phyloP scores from a whole-genome alignment of 352 stramenopile genomes.

The Pythium brachiatum region DNA sequence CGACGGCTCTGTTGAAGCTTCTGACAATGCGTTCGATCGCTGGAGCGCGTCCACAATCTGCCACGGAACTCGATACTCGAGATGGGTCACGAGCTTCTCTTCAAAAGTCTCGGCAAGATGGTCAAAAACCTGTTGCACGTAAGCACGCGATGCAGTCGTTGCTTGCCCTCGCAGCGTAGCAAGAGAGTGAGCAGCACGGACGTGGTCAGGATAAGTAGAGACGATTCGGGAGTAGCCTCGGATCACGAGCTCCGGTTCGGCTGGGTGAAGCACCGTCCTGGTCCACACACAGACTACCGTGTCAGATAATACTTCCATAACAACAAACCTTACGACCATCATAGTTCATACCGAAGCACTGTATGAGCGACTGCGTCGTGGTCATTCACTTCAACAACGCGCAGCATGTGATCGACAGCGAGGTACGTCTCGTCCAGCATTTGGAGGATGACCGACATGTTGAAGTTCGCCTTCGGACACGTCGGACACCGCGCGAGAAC shows the following conservation, averaged over 20 bases:
- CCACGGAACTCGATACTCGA: slow-evolving; percentile 81
- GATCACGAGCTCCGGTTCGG: slow-evolving; percentile 55
- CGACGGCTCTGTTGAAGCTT: slow-evolving; percentile 1
- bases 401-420: slow-evolving; percentile 59
- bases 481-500: slow-evolving; percentile 46
- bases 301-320: neutral
- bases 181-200: slow-evolving; percentile 62
- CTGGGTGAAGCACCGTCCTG: slow-evolving; percentile 61
- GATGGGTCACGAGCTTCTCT: slow-evolving; percentile 73
- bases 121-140: slow-evolving; percentile 79
- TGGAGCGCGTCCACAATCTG: slow-evolving; percentile 68
- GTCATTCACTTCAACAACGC: slow-evolving; percentile 62
- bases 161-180: slow-evolving; percentile 54
- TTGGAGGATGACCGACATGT: slow-evolving; percentile 73
- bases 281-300: too few relatives aligned
- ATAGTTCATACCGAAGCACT: slow-evolving; percentile 49
- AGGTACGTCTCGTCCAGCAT: slow-evolving; percentile 70
- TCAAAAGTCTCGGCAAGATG: slow-evolving; percentile 78
- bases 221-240: slow-evolving; percentile 51
- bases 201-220: slow-evolving; percentile 31
- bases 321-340: neutral
- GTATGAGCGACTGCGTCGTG: slow-evolving; percentile 77
- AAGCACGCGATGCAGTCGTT: slow-evolving; percentile 49
- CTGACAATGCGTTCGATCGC: slow-evolving; percentile 32
- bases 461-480: slow-evolving; percentile 72